Percentiles rank a stretch among this genome's conserved stretches.
Conservation (phyloP, 1,284 basidiomycete genomes). For the Irpex sp. region DNA sequence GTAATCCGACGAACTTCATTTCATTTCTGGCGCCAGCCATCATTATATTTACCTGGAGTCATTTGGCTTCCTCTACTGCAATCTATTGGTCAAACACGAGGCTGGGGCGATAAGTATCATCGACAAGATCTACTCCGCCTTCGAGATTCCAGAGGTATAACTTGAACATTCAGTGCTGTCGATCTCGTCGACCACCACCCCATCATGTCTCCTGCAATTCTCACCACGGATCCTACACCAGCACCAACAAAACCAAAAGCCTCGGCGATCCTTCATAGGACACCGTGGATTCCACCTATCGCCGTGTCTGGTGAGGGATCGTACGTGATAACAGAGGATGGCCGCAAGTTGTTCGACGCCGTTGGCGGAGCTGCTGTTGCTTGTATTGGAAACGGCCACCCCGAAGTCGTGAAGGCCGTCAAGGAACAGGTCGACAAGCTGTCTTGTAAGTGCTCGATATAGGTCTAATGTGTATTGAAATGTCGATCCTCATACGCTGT, state of each 20-base stretch:
- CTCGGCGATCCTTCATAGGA: constrained; percentile 33
- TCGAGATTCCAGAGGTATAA: background rate
- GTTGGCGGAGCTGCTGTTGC: constrained; percentile 83
- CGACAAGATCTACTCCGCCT: background rate
- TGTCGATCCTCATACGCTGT: background rate
- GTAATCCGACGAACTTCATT: background rate
- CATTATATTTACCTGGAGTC: background rate
- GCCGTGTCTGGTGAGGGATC: constrained; percentile 63
- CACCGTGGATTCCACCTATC: constrained; percentile 65
- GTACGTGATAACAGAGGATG: constrained; percentile 64
- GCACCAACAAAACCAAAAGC: constrained; percentile 15
- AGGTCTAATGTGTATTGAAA: background rate
- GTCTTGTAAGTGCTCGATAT: constrained; percentile 46
- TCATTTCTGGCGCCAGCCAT: background rate
- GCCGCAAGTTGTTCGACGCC: constrained; percentile 62
- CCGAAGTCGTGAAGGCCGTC: constrained; percentile 62
- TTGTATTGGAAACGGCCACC: constrained; percentile 72
- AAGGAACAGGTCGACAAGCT: constrained; percentile 74
- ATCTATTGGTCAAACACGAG: constrained; percentile 1
- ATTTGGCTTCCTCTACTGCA: background rate
- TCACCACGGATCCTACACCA: constrained; percentile 6
- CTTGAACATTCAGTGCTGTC: background rate
- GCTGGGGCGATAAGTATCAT: constrained; percentile 2
- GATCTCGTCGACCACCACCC: background rate
- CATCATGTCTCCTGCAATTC: constrained; percentile 16